A percentile compares a stretch with the other conserved stretches of the same genome.
phyloP scores from a whole-genome alignment of 768 basidiomycete genomes.

The Leccinum obscurum region DNA sequence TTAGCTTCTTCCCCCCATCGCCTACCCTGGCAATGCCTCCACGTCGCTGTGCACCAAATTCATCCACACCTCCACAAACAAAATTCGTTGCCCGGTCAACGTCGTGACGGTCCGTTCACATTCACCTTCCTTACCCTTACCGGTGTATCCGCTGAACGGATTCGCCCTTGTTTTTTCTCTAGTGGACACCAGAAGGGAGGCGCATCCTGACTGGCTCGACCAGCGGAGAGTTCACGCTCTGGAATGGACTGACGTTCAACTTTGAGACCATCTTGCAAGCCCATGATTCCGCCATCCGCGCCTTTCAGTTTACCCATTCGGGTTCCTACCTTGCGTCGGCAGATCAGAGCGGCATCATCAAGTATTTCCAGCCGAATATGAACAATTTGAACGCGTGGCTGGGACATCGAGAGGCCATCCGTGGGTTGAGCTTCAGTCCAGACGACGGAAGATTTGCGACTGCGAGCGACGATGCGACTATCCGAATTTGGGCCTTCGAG shows the following conservation, averaged over 20 bases:
- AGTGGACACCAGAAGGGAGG: constrained; percentile 97
- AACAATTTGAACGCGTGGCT: constrained; percentile 96
- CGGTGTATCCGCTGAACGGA: neutral
- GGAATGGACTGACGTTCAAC: constrained; percentile 99
- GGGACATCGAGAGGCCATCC: constrained; percentile 92
- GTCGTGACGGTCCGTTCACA: constrained; percentile 76
- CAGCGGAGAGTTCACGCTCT: constrained; percentile 96
- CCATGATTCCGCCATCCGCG: constrained; percentile 92
- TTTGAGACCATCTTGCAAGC: constrained; percentile 99
- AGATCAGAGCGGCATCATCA: constrained; percentile 93
- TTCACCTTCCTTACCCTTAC: neutral
- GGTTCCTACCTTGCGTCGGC: constrained; percentile 92
- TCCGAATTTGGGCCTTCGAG: constrained; percentile 95
- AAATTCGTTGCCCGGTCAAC: constrained; percentile 96
- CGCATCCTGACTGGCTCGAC: constrained; percentile 94
- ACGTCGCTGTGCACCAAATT: constrained; percentile 97
- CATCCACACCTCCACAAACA: constrained; percentile 98
- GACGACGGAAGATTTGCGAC: constrained; percentile 92
- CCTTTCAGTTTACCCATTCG: constrained; percentile 87
- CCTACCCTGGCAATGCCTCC: constrained; percentile 87
- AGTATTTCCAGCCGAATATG: constrained; percentile 99
- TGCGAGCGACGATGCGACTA: constrained; percentile 92
- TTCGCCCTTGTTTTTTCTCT: constrained; percentile 3
- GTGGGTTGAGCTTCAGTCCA: constrained; percentile 89
- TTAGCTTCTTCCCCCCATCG: constrained; percentile 91